Evolutionary conservation across 441 rosid genomes (phyloP).

Genomic region (Erodium texanum): DNA sequence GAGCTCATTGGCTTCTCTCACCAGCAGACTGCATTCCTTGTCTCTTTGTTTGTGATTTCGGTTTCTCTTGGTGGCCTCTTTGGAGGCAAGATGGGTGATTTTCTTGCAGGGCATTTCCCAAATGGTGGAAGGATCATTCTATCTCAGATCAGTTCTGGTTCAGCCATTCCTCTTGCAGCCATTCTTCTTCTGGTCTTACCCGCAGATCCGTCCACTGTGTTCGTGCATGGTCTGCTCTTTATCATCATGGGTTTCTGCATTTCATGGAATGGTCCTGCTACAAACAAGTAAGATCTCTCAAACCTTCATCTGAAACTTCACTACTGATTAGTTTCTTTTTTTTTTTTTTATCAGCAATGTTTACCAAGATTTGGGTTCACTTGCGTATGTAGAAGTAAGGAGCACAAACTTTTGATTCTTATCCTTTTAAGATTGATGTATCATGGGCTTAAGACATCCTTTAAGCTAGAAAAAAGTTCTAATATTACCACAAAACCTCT

Average conservation of each 20-base stretch:
- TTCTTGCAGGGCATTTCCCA: slow-evolving; percentile 44
- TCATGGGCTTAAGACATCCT: no score
- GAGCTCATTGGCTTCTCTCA: slow-evolving; percentile 80
- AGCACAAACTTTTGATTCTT: no score
- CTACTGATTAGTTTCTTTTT: no score
- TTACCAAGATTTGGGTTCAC: no score
- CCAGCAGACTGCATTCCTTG: slow-evolving; percentile 47
- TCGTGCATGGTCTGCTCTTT: slow-evolving; percentile 41
- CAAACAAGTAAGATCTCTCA: slow-evolving; percentile 44
- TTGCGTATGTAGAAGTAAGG: no score
- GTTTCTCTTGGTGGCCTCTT: slow-evolving; percentile 69
- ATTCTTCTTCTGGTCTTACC: slow-evolving; percentile 58
- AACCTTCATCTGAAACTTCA: background rate
- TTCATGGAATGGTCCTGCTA: slow-evolving; percentile 63
- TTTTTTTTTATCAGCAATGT: no score
- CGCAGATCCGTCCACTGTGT: slow-evolving; percentile 52
- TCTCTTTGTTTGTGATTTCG: slow-evolving; percentile 50
- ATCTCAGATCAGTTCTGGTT: slow-evolving; percentile 75
- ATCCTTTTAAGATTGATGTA: no score
- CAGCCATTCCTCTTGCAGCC: slow-evolving; percentile 73
- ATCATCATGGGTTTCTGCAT: slow-evolving; percentile 51
- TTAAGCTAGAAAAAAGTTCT: no score
- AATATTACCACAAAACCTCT: no score
- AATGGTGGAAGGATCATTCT: slow-evolving; percentile 72
- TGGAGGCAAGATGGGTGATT: slow-evolving; percentile 78